Conservation (phyloP, 345 rosid species). For the Psidium guajava region DNA sequence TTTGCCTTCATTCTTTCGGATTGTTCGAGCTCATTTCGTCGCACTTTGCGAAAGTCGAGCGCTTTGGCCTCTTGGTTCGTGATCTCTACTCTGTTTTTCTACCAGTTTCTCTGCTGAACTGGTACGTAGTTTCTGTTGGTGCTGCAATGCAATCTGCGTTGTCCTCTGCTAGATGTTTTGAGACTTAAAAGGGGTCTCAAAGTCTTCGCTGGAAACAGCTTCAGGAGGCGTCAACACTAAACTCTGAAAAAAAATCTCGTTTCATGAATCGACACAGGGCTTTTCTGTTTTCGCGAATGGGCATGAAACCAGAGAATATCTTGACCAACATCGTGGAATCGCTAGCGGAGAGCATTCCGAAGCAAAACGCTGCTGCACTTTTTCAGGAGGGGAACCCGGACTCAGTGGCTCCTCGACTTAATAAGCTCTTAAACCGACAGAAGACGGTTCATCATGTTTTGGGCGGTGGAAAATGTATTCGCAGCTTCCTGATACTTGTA, state of each 20-base stretch:
- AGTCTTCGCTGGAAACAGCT: background rate
- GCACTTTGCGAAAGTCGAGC: background rate
- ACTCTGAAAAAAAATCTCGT: background rate
- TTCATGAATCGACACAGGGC: background rate
- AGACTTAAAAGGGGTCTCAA: background rate
- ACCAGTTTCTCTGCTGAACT: background rate
- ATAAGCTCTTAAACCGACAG: slow-evolving; percentile 70
- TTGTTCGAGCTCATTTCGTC: background rate
- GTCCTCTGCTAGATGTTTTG: background rate
- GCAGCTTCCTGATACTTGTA: background rate
- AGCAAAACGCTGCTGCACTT: slow-evolving; percentile 41
- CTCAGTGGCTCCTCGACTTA: slow-evolving; percentile 37
- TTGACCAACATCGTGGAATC: slow-evolving; percentile 50
- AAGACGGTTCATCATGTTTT: slow-evolving; percentile 60
- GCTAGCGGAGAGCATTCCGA: slow-evolving; percentile 45
- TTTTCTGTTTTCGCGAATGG: slow-evolving; percentile 2
- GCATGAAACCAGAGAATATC: slow-evolving; percentile 65
- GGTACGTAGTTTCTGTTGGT: background rate
- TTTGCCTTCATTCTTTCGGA: background rate
- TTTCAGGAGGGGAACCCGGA: slow-evolving; percentile 42
- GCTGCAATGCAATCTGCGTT: background rate
- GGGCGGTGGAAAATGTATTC: slow-evolving; percentile 89
- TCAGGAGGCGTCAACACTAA: background rate
- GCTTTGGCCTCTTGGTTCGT: background rate
- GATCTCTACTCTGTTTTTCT: background rate